phyloP scores from a whole-genome alignment of 805 yeast species.

The Teunomyces lycoperdinae region DNA sequence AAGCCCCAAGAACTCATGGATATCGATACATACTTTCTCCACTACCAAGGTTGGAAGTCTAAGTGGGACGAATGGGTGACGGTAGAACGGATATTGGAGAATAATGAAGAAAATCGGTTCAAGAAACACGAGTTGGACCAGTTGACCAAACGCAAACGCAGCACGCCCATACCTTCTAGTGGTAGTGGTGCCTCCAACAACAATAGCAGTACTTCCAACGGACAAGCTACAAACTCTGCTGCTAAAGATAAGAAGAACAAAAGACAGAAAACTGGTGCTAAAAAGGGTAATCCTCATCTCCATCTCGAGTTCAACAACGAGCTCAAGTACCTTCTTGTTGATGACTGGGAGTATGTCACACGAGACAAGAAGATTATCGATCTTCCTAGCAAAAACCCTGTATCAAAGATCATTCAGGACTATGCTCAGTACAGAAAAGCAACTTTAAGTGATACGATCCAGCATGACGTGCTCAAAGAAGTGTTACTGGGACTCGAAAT shows the following conservation, averaged over 20 bases:
- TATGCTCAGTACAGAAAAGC: constrained; percentile 38
- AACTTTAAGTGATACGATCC: constrained; percentile 12
- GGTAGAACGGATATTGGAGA: constrained; percentile 61
- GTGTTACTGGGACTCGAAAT: constrained; percentile 64
- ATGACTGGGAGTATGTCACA: constrained; percentile 92
- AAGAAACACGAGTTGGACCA: constrained; percentile 58
- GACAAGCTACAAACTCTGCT: constrained; percentile 1
- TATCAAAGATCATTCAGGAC: constrained; percentile 51
- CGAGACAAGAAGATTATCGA: constrained; percentile 69
- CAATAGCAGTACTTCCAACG: constrained; percentile 1
- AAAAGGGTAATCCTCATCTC: constrained; percentile 43
- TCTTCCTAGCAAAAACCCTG: constrained; percentile 59
- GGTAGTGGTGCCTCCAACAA: constrained; percentile 14
- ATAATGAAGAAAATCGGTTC: constrained; percentile 63
- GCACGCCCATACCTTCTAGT: constrained; percentile 15
- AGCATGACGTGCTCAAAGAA: constrained; percentile 49
- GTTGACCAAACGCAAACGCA: constrained; percentile 15
- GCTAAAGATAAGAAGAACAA: not conserved
- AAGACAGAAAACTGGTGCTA: constrained; percentile 2
- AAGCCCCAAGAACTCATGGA: constrained; percentile 26
- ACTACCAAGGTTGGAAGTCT: constrained; percentile 93
- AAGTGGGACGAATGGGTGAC: constrained; percentile 98
- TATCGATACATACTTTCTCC: constrained; percentile 60
- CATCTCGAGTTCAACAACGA: constrained; percentile 65
- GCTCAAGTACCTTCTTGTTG: constrained; percentile 70